These are phyloP conservation scores for Saccharomyces uvarum DNA, from an alignment of 1,139 yeast genomes.

Conservation along the genomic window DNA sequence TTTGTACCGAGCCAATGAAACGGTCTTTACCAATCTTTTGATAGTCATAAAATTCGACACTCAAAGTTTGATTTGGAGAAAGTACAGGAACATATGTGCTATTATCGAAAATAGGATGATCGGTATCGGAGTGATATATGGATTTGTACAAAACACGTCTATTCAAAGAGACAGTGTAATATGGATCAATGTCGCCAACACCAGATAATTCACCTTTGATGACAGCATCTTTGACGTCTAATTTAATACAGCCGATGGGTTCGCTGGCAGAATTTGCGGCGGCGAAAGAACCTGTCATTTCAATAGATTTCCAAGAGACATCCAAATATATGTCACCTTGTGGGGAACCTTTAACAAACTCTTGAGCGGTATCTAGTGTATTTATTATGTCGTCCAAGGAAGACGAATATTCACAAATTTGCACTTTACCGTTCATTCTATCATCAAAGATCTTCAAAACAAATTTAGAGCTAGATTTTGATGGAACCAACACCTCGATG, in stretches of 20 bases:
- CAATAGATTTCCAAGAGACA: conserved; percentile 67
- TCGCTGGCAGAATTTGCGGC: conserved; percentile 36
- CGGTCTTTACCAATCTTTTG: conserved; percentile 59
- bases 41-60: conserved; percentile 56
- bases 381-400: conserved; percentile 48
- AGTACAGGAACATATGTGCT: conserved; percentile 56
- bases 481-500: conserved; percentile 52
- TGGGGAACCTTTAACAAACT: conserved; percentile 43
- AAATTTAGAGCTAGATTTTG: conserved; percentile 49
- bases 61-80: conserved; percentile 53
- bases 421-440: conserved; percentile 37
- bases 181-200: conserved; percentile 70
- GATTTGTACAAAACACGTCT: conserved; percentile 54
- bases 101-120: conserved; percentile 50
- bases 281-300: conserved; percentile 44
- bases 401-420: conserved; percentile 39
- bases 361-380: conserved; percentile 46
- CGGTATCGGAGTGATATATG: conserved; percentile 45
- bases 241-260: conserved; percentile 59
- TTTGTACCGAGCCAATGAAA: conserved; percentile 50
- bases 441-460: conserved; percentile 53
- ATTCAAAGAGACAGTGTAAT: conserved; percentile 49
- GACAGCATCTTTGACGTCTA: conserved; percentile 47
- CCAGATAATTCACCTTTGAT: conserved; percentile 43
- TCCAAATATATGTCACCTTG: conserved; percentile 40